Percentiles rank a stretch among this genome's conserved stretches.
Evolutionary conservation across 129 eudicot genomes (phyloP).

Genomic region (Dittrichia graveolens): DNA sequence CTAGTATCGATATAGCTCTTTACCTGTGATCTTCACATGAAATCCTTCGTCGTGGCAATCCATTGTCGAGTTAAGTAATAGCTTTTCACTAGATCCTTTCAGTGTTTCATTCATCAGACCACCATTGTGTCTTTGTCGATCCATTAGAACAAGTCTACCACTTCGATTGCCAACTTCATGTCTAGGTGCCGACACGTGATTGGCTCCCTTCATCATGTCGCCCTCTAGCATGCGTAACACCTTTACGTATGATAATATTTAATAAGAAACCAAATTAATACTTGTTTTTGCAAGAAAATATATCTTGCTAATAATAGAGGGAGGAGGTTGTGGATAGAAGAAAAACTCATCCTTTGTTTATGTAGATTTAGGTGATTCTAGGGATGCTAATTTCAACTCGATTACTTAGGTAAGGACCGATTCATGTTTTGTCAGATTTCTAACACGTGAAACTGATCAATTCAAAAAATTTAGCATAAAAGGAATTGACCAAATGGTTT

Average conservation of each 20-base stretch:
- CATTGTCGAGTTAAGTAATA: slow-evolving; percentile 36
- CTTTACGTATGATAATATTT: slow-evolving; percentile 32
- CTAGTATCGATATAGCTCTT: slow-evolving; percentile 17
- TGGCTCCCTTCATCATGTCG: slow-evolving; percentile 64
- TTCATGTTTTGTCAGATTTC: too few relatives aligned
- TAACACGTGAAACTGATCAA: too few relatives aligned
- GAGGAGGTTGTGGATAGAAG: background rate
- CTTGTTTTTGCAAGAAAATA: background rate
- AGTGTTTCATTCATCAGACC: slow-evolving; percentile 40
- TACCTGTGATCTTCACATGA: background rate
- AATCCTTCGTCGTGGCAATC: slow-evolving; percentile 43
- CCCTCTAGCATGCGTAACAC: slow-evolving; percentile 95
- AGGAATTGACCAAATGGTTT: too few relatives aligned
- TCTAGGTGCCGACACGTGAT: slow-evolving; percentile 50
- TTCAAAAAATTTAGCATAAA: too few relatives aligned
- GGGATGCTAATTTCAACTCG: too few relatives aligned
- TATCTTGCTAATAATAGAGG: background rate
- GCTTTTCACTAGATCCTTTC: slow-evolving; percentile 45
- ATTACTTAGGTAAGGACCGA: too few relatives aligned
- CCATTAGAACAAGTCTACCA: slow-evolving; percentile 58
- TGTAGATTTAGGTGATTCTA: too few relatives aligned
- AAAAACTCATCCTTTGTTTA: too few relatives aligned
- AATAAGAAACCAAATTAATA: background rate
- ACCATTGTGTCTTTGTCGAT: slow-evolving; percentile 38
- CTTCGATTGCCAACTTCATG: slow-evolving; percentile 67